These are phyloP conservation scores for Diplosphaera chodatii DNA, from an alignment of 139 green algal genomes.

Conservation along the genomic window DNA sequence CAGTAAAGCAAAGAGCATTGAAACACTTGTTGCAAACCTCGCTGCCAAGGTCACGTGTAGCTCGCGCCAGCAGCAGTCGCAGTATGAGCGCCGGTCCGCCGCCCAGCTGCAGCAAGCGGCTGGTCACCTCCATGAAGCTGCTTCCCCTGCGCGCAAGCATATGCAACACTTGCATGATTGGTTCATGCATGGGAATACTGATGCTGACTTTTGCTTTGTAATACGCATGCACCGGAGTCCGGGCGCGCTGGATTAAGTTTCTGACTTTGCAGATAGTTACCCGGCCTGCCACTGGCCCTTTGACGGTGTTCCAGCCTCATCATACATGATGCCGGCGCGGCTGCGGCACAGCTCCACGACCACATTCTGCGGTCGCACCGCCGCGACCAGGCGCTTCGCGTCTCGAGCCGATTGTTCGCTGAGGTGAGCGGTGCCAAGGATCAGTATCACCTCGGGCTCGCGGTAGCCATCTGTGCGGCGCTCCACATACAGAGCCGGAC, in stretches of 20 bases:
- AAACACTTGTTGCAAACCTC: too few species aligned
- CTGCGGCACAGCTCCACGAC: slow-evolving; percentile 75
- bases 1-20: too few species aligned
- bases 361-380: slow-evolving; percentile 54
- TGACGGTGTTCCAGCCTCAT: neutral
- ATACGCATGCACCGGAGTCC: too few species aligned
- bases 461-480: slow-evolving; percentile 63
- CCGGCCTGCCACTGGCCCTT: neutral
- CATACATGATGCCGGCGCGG: slow-evolving; percentile 42
- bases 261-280: too few species aligned
- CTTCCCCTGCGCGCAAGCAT: slow-evolving; percentile 28
- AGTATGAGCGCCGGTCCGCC: slow-evolving; percentile 56
- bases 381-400: slow-evolving; percentile 47
- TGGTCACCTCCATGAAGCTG: slow-evolving; percentile 34
- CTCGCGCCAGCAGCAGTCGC: slow-evolving; percentile 44
- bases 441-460: slow-evolving; percentile 58
- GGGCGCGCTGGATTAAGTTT: too few species aligned
- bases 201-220: too few species aligned
- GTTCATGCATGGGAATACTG: too few species aligned
- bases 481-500: slow-evolving; percentile 54
- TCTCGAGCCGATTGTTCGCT: slow-evolving; percentile 41
- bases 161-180: too few species aligned
- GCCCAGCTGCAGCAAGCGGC: slow-evolving; percentile 47
- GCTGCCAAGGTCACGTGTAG: slow-evolving; percentile 1
- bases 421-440: slow-evolving; percentile 73